Conservation (phyloP, 805 yeast species). For the Jamesozyma rosinii region DNA sequence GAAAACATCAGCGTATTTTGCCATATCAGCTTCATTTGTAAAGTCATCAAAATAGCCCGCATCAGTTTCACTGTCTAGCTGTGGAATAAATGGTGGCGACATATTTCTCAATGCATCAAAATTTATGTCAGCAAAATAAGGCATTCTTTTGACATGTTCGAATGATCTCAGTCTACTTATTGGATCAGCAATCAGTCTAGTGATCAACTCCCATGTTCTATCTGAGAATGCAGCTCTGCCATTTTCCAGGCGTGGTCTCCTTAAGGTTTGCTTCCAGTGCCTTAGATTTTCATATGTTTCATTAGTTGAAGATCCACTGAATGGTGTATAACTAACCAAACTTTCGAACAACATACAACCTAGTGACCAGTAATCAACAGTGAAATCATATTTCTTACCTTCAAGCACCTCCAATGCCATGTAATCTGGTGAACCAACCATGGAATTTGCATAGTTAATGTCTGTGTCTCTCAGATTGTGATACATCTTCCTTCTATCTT, state of each 20-base stretch:
- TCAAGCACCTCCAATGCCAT: slow-evolving; percentile 97
- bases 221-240: slow-evolving; percentile 90
- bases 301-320: slow-evolving; percentile 85
- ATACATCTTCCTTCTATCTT: slow-evolving; percentile 81
- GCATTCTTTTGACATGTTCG: slow-evolving; percentile 68
- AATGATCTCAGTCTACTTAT: slow-evolving; percentile 64
- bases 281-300: slow-evolving; percentile 91
- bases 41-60: slow-evolving; percentile 98
- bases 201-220: slow-evolving; percentile 87
- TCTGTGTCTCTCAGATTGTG: slow-evolving; percentile 66
- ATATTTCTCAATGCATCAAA: slow-evolving; percentile 61
- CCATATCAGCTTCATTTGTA: slow-evolving; percentile 93
- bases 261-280: slow-evolving; percentile 80
- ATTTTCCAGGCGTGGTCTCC: slow-evolving; percentile 85
- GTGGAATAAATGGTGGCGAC: slow-evolving; percentile 94
- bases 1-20: slow-evolving; percentile 92
- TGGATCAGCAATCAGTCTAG: slow-evolving; percentile 72
- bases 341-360: slow-evolving; percentile 97
- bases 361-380: slow-evolving; percentile 97
- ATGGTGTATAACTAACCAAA: slow-evolving; percentile 94
- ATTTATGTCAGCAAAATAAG: slow-evolving; percentile 77
- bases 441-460: slow-evolving; percentile 82
- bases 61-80: slow-evolving; percentile 91
- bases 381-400: slow-evolving; percentile 87
- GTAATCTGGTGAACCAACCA: slow-evolving; percentile 97